phyloP scores from a whole-genome alignment of 768 basidiomycete genomes.

The Agrocybe chaxingu region DNA sequence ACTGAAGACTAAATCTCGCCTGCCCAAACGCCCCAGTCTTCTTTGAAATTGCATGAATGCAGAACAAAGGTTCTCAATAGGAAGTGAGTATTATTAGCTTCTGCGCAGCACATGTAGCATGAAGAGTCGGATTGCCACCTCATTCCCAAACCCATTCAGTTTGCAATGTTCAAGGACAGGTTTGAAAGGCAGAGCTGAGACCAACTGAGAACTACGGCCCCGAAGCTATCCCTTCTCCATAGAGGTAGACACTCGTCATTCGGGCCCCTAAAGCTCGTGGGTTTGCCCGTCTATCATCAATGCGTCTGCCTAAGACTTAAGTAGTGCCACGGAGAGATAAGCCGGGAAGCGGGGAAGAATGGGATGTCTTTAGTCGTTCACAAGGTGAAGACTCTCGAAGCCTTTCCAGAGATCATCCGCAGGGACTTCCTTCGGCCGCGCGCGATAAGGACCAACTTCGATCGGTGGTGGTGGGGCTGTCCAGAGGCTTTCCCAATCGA shows the following conservation, averaged over 20 bases:
- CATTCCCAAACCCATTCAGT: no score
- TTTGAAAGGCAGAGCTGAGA: conserved; percentile 6
- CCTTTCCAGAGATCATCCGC: conserved; percentile 19
- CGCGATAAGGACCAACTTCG: conserved; percentile 42
- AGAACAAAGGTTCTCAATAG: no score
- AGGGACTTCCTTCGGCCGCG: conserved; percentile 19
- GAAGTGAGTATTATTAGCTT: conserved; percentile 1
- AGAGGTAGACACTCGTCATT: conserved; percentile 1
- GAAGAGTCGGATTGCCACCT: no score
- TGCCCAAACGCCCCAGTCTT: no score
- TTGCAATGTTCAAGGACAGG: background rate
- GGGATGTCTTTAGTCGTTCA: conserved; percentile 8
- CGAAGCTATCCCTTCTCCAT: conserved; percentile 9
- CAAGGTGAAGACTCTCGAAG: conserved; percentile 18
- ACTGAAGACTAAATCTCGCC: no score
- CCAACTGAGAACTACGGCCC: conserved; percentile 13
- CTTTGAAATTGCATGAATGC: no score
- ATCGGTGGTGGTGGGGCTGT: conserved; percentile 54
- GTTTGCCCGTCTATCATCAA: background rate
- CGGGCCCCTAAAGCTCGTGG: conserved; percentile 5
- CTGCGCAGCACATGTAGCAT: conserved; percentile 1
- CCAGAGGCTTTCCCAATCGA: conserved; percentile 69
- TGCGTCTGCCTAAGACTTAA: conserved; percentile 1
- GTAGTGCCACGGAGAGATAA: background rate
- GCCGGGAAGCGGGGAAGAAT: background rate